These are phyloP conservation scores for Lobosporangium transversale DNA, from an alignment of 192 early-diverging fungal genomes.

Conservation along the genomic window DNA sequence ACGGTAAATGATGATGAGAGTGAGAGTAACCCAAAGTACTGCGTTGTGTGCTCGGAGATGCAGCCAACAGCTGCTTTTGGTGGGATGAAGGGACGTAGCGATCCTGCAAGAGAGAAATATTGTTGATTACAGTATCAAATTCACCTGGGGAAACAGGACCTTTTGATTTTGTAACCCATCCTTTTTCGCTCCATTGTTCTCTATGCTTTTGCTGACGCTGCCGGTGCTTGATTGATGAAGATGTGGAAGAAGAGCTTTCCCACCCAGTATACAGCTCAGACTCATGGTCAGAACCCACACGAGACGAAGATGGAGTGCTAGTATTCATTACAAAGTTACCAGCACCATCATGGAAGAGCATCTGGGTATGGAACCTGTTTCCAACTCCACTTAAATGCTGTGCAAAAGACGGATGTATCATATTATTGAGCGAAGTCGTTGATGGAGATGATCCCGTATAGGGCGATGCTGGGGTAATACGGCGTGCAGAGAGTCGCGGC, in stretches of 20 bases:
- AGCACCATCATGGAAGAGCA: conserved; percentile 45
- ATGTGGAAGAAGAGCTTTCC: conserved; percentile 17
- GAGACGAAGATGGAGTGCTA: background rate
- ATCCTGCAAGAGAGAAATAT: conserved; percentile 16
- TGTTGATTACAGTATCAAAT: conserved; percentile 12
- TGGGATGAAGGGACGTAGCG: background rate
- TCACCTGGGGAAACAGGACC: conserved; percentile 6
- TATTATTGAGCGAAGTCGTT: conserved; percentile 3
- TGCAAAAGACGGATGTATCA: background rate
- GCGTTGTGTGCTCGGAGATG: too few relatives aligned
- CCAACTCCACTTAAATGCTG: background rate
- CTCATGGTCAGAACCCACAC: conserved; percentile 14
- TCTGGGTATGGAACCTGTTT: conserved; percentile 7
- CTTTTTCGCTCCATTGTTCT: background rate
- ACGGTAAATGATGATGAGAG: background rate
- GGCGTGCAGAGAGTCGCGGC: background rate
- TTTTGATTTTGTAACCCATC: background rate
- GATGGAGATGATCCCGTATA: background rate
- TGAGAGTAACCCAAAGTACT: too few relatives aligned
- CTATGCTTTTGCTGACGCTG: background rate
- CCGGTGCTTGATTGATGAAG: background rate
- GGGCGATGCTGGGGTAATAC: background rate
- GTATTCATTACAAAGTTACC: conserved; percentile 20
- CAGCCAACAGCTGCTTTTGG: background rate
- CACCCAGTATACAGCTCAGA: conserved; percentile 17